Base-by-base conservation (phyloP, 495 filamentous ascomycete genomes). In the Melanomma pulvis-pyrius region DNA sequence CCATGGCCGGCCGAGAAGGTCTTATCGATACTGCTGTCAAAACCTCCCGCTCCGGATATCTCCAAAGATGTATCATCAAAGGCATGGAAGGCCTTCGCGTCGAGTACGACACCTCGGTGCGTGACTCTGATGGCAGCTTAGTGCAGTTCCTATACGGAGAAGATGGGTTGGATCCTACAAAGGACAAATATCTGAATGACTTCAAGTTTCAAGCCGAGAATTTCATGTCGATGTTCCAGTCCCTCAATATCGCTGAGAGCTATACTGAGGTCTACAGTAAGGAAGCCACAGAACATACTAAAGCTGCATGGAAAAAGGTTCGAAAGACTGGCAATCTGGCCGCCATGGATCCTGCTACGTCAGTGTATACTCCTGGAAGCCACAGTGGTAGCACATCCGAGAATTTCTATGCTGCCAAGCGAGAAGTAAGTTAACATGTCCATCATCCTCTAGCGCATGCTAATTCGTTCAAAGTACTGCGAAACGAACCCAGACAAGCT, bases 1-100 rank as follows among this genome's bases (percentile, higher is more conserved):
- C 93, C 74, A 99, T 99, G 96, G 93, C 93, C 71, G 96, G 96
- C 74, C 87, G 96, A 78, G 96, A 99, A 81, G 96, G 96, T 81
- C 81, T 99, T 70, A 98, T 99, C 78, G 96, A 99, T 84, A 99
- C 96, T 44, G 96, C 96, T 61, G 96, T 99, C 70, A 99, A 99
- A 80, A 99, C 96, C 4, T 93, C 92, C 39, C 86, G 93, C 69
- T 97, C 93, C 39, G 96, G 96, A 71, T 99, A 99, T 74, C 79
- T 99, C 64, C 96, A 99, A 75, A 89, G 96, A 75, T 99, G 96
- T 83, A 79, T 99, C 69, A 94, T 98, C 78, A 99, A 99, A 81
- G 96, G 93, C 49, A 96, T 99, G 93, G 96, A 99, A 76, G 96
- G 96, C 2, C 78, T 97, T 47, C 88, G 84, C 70, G 92, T 96